Conservation (phyloP, 768 basidiomycete genomes). For the Lyophyllum atratum region DNA sequence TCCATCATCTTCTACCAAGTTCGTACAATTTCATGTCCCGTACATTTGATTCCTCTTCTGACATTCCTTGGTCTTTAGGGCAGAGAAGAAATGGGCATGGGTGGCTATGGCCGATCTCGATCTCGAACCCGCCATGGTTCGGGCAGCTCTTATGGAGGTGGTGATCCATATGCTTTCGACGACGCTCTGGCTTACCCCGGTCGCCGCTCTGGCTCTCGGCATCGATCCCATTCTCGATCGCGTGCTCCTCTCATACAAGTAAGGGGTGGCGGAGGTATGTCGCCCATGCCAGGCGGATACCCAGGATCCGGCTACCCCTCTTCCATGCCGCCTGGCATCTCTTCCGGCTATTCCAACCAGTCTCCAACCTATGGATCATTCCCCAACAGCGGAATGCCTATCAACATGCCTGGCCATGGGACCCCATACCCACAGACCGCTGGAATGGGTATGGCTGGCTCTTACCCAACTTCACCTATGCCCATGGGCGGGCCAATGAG, state of each 20-base stretch:
- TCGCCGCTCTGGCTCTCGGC: slow-evolving; percentile 34
- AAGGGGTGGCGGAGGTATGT: slow-evolving; percentile 2
- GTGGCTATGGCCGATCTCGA: slow-evolving; percentile 28
- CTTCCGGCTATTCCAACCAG: slow-evolving; percentile 8
- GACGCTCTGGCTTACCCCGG: slow-evolving; percentile 28
- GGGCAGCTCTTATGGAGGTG: slow-evolving; percentile 25
- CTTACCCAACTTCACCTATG: slow-evolving; percentile 28
- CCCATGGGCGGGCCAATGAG: slow-evolving; percentile 27
- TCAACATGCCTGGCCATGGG: slow-evolving; percentile 22
- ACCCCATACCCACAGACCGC: slow-evolving; percentile 23
- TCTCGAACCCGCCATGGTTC: slow-evolving; percentile 30
- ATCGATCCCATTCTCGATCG: slow-evolving; percentile 39
- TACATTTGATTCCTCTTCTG: not conserved
- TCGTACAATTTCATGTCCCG: slow-evolving; percentile 9
- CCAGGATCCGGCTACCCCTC: slow-evolving; percentile 12
- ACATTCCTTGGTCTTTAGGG: slow-evolving; percentile 24
- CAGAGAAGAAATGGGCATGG: slow-evolving; percentile 31
- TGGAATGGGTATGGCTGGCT: slow-evolving; percentile 23
- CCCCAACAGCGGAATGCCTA: slow-evolving; percentile 20
- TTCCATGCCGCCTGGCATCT: slow-evolving; percentile 12
- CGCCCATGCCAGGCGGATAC: slow-evolving; percentile 7
- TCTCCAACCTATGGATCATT: slow-evolving; percentile 24
- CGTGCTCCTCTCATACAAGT: slow-evolving; percentile 29
- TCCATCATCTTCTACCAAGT: slow-evolving; percentile 60
- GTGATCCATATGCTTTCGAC: slow-evolving; percentile 43